These are phyloP conservation scores for Termitomyces sp. DNA, from an alignment of 768 basidiomycete species.

Conservation along the genomic window DNA sequence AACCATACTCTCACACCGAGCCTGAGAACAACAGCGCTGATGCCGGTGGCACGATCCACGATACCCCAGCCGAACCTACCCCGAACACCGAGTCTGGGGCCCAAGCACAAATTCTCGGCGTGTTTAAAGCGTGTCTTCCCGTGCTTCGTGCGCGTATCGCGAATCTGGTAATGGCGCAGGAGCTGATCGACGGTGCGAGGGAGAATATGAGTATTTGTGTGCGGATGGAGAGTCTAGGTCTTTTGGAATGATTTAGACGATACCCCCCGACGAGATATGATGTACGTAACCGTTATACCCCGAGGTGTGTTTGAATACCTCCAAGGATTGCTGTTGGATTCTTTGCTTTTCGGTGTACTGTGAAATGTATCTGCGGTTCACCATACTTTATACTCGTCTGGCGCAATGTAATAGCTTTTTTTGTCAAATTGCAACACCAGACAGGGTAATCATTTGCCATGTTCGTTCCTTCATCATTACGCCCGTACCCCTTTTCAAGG, in stretches of 20 bases:
- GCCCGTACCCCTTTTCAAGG: too few species aligned
- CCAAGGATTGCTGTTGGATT: not conserved
- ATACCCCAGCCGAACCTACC: not conserved
- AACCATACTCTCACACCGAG: not conserved
- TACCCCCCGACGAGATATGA: not conserved
- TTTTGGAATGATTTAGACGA: constrained; percentile 17
- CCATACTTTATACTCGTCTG: too few species aligned
- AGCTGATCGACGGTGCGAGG: constrained; percentile 45
- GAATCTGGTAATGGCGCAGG: constrained; percentile 45
- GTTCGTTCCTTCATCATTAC: too few species aligned
- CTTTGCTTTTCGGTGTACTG: too few species aligned
- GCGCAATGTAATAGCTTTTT: too few species aligned
- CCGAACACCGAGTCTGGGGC: constrained; percentile 12
- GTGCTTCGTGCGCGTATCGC: constrained; percentile 42
- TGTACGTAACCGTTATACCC: not conserved
- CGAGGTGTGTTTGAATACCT: not conserved
- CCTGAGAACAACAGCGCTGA: too few species aligned
- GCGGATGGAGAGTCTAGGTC: constrained; percentile 45
- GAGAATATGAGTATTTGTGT: constrained; percentile 44
- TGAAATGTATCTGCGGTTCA: too few species aligned
- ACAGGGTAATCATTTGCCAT: too few species aligned
- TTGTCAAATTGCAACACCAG: too few species aligned
- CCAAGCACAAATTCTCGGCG: constrained; percentile 34
- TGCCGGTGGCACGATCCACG: not conserved
- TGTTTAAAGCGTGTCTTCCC: constrained; percentile 45